Conservation (phyloP, 1,284 basidiomycete species). For the Heterobasidion annosum region DNA sequence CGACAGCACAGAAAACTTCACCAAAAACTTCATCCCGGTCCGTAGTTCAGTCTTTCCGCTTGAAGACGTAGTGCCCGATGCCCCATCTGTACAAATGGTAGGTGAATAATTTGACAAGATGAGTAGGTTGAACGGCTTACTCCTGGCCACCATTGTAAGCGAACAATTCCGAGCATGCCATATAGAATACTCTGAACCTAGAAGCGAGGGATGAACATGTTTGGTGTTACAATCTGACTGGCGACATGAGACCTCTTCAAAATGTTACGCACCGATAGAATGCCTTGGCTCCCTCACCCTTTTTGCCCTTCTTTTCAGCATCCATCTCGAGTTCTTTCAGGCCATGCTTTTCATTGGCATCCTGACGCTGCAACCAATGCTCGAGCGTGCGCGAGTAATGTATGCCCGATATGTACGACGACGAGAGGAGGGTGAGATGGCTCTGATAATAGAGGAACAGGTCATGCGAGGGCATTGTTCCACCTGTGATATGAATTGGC, state of each 20-base stretch:
- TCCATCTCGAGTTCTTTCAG: constrained; percentile 43
- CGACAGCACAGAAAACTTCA: too few species aligned
- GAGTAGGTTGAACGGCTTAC: constrained; percentile 24
- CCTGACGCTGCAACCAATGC: constrained; percentile 62
- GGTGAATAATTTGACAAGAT: neutral
- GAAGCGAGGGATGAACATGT: neutral
- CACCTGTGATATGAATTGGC: constrained; percentile 24
- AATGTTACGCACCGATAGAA: constrained; percentile 38
- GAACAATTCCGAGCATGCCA: constrained; percentile 72
- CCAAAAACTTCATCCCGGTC: too few species aligned
- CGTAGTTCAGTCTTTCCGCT: constrained; percentile 18
- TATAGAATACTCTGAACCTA: constrained; percentile 67
- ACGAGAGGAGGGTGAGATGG: constrained; percentile 48
- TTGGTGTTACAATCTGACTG: too few species aligned
- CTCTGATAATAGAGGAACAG: constrained; percentile 67
- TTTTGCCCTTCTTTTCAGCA: constrained; percentile 34
- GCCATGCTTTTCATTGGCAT: constrained; percentile 34
- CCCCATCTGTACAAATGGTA: constrained; percentile 31
- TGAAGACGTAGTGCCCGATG: constrained; percentile 45
- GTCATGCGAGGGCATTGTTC: constrained; percentile 64
- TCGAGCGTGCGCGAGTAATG: constrained; percentile 67
- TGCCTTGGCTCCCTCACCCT: constrained; percentile 49
- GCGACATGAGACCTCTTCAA: neutral
- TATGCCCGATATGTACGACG: constrained; percentile 58
- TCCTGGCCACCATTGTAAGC: constrained; percentile 57